Evolutionary conservation across 2,329 filamentous ascomycete genomes (phyloP).

Genomic region (Alternaria conjuncta): DNA sequence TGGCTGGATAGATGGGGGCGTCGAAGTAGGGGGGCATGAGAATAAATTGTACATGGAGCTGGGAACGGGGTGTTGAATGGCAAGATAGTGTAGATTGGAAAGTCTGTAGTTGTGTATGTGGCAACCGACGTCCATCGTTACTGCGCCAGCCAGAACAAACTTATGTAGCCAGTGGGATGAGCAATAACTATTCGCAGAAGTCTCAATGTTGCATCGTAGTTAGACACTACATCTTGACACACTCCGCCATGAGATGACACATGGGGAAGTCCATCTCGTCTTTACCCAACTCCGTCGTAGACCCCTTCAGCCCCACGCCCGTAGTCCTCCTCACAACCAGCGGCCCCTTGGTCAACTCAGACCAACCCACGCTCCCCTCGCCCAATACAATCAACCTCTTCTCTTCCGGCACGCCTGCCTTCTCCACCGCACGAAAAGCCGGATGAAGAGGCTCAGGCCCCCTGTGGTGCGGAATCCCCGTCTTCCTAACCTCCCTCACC

Average conservation of each 20-base stretch:
- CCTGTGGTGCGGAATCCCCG: neutral
- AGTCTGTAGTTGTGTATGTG: neutral
- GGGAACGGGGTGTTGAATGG: neutral
- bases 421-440: neutral
- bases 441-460: neutral
- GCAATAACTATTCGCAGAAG: neutral
- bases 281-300: neutral
- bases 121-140: neutral
- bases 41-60: neutral
- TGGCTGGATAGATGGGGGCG: neutral
- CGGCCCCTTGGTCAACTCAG: neutral
- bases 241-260: slow-evolving; percentile 7
- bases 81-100: neutral
- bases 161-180: neutral
- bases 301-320: neutral
- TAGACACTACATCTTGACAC: neutral
- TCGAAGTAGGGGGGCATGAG: neutral
- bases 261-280: neutral
- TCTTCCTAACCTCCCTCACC: slow-evolving; percentile 18
- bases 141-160: neutral
- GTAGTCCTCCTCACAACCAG: slow-evolving; percentile 7
- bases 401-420: neutral
- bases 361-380: slow-evolving; percentile 5
- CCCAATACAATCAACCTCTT: neutral
- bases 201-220: neutral